Base-by-base conservation (phyloP, 345 rosid genomes). In the Eucalyptus sp. region DNA sequence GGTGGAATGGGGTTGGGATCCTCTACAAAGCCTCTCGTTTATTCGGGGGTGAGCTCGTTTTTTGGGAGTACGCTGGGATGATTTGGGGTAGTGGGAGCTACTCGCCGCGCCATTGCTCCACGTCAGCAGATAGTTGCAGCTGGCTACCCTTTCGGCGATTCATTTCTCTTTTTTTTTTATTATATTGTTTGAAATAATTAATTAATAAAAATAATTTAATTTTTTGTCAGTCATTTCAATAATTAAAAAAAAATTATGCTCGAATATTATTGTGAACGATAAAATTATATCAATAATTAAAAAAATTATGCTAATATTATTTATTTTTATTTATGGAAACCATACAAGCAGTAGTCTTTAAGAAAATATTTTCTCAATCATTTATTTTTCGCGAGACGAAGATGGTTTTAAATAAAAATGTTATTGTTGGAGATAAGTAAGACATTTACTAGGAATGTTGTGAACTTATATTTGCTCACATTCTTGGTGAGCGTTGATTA, bases 191-290 rank as follows among this genome's bases (percentile, higher is more conserved):
- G 8, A 62, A 27, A 62, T 12, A 27, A 29, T 62, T 27, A 27
- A 29, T 62, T 62, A 11, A 27, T 60, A 5, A 60, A 60, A 27
- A n/a, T n/a, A n/a, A n/a, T n/a, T n/a, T n/a, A n/a, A n/a, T n/a
- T n/a, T n/a, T n/a, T n/a, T n/a, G n/a, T n/a, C n/a, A n/a, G n/a
- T n/a, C n/a, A 60, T 13, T 5, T 62, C 1, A 6, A 12, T 62
- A 27, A 62, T 54, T 60, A 5, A 12, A 27, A 12, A 27, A 10
- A 27, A 60, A 11, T 5, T 58, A 60, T 13, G 4, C n/a, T 5
- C 3, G 6, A 25, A 60, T 11, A 60, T 60, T 3, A 5, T 12
- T 6, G 4, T 60, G 14, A 12, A 25, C 6, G 0, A 56, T 56
- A 56, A 24, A 24, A 56, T 24, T 24, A 56, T 22, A 24, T 24